Evolutionary conservation across 169 alveolate genomes (phyloP).

Genomic region (Plasmodium malariae): DNA sequence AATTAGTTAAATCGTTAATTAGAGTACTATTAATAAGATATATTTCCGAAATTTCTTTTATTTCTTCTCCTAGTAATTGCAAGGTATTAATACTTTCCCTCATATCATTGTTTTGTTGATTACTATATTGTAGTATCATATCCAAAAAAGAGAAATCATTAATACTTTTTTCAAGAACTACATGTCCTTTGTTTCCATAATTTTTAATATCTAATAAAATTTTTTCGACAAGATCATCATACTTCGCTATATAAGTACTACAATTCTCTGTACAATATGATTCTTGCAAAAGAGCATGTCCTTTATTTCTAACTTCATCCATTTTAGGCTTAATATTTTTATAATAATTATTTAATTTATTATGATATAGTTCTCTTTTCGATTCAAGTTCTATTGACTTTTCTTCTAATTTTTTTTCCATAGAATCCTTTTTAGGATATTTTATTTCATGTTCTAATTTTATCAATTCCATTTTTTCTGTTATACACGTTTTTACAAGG

Average conservation of each 20-base stretch:
- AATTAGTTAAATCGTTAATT: background rate
- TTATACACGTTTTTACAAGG: background rate
- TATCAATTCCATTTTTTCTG: conserved; percentile 1
- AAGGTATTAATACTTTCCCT: background rate
- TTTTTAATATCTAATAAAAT: background rate
- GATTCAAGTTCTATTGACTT: background rate
- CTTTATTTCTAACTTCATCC: conserved; percentile 5
- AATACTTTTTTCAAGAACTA: background rate
- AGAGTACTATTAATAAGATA: background rate
- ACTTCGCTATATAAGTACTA: background rate
- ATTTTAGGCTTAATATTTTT: background rate
- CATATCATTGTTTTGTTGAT: background rate
- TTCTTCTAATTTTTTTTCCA: background rate
- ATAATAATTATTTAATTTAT: background rate
- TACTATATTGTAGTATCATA: background rate
- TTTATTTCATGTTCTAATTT: conserved; percentile 7
- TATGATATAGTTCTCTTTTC: background rate
- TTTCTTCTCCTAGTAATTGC: conserved; percentile 20
- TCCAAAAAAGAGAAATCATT: background rate
- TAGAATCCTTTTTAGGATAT: background rate
- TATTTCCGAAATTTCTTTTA: background rate
- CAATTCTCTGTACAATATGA: conserved; percentile 10
- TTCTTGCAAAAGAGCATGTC: background rate
- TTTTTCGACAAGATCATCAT: background rate
- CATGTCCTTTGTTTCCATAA: background rate